Conservation (phyloP, 257 asterid species). For the Fraxinus anomala region DNA sequence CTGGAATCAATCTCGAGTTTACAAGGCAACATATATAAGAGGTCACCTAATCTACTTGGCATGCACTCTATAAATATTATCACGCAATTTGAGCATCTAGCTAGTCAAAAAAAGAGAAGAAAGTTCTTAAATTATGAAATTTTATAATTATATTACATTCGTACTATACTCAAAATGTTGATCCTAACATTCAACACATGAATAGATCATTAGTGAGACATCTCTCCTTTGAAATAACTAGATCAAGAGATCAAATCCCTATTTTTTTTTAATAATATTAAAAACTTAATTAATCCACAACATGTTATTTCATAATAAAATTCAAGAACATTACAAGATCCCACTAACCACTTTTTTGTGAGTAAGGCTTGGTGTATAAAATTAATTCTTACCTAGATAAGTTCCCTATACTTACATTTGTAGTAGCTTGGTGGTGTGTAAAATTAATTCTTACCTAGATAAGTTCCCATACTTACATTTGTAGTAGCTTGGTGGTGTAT, state of each 20-base stretch:
- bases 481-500: too few relatives aligned
- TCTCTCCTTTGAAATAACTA: too few relatives aligned
- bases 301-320: neutral
- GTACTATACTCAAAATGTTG: neutral
- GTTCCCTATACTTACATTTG: neutral
- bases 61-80: neutral
- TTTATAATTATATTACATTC: neutral
- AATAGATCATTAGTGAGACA: neutral
- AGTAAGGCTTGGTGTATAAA: neutral
- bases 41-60: too few relatives aligned
- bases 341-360: neutral
- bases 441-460: too few relatives aligned
- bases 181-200: neutral
- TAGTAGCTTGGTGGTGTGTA: constrained; percentile 30
- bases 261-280: too few relatives aligned
- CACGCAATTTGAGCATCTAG: neutral
- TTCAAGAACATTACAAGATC: neutral
- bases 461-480: too few relatives aligned
- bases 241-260: too few relatives aligned
- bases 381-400: neutral
- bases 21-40: too few relatives aligned
- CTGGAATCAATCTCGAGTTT: too few relatives aligned
- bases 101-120: too few relatives aligned
- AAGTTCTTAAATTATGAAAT: neutral
- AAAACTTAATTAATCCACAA: too few relatives aligned